Evolutionary conservation across 257 asterid genomes (phyloP).

Genomic region (Cynanchum wilfordii): DNA sequence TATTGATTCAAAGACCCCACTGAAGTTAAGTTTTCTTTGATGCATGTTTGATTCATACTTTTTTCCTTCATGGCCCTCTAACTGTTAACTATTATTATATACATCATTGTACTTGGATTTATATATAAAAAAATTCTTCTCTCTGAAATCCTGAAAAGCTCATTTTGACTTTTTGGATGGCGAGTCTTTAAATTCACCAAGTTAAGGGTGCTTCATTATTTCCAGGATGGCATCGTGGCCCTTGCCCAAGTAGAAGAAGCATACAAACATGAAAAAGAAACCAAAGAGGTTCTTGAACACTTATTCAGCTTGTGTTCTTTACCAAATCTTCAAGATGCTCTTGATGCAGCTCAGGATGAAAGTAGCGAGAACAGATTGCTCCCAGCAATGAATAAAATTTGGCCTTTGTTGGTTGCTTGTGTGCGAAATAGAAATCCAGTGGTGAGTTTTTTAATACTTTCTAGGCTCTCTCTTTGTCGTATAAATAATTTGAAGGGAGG

Average conservation of each 20-base stretch:
- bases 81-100: background rate
- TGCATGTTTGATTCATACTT: background rate
- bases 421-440: conserved; percentile 66
- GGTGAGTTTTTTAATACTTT: conserved; percentile 37
- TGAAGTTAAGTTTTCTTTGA: background rate
- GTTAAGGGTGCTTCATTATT: conserved; percentile 3
- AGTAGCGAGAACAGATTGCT: conserved; percentile 71
- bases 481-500: background rate
- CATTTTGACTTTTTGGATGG: background rate
- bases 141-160: background rate
- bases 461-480: background rate
- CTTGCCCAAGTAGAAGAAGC: conserved; percentile 84
- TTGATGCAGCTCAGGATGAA: conserved; percentile 71
- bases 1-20: background rate
- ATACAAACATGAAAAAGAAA: conserved; percentile 64
- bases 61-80: background rate
- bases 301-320: conserved; percentile 40
- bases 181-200: background rate
- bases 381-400: conserved; percentile 93
- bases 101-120: background rate
- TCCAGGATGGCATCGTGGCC: conserved; percentile 62
- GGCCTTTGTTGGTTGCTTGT: conserved; percentile 88
- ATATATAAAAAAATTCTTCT: background rate
- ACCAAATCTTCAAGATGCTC: conserved; percentile 56
- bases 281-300: conserved; percentile 59